Base-by-base conservation (phyloP, 768 basidiomycete genomes). In the Naematelia encephala region DNA sequence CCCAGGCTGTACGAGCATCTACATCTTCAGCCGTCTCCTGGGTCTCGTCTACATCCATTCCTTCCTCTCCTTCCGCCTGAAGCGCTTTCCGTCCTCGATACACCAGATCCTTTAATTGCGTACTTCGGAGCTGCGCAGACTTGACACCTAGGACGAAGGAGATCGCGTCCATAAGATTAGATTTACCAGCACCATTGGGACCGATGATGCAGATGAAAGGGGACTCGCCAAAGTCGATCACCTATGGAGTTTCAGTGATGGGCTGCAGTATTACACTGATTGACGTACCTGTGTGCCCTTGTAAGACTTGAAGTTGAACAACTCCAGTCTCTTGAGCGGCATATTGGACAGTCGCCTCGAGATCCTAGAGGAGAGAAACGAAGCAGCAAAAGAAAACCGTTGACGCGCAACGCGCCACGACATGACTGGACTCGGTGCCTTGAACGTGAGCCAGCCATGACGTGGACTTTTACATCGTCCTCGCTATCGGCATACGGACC, bases 81-180 rank as follows among this genome's bases (percentile, higher is more conserved):
- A 67, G 56, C 12, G 73, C 73, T 61, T 76, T 74, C 34, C 87
- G 79, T n/a, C 91, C 92, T 19, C 96, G 89, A 77, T 98, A 98
- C 3, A 99, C 90, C 43, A 99, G 82, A 75, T 98, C 96, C 71
- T 90, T 93, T 23, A 98, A 81, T 68, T 97, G 92, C 46, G 90
- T 90, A 72, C 89, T 91, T 47, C 94, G 84, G 29, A 99, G 82
- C 63, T 96, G 91, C 1, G 87, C 88, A 61, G 90, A 92, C 80
- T 93, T 91, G 26, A 98, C 88, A 27, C 96, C 96, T 4, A 99
- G 86, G 8, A 98, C 96, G 75, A 99, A 98, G 2, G 96, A 98
- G 65, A 99, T 97, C 52, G 96, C 96, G 75, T 99, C 96, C 96
- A 98, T 98, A 56, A 98, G 85, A 76, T 99, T 99, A 10, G 91